Evolutionary conservation across 495 filamentous ascomycete genomes (phyloP), one percentile per base, ranked within the genome.

Genomic region (Aspergillus saccharolyticus): DNA sequence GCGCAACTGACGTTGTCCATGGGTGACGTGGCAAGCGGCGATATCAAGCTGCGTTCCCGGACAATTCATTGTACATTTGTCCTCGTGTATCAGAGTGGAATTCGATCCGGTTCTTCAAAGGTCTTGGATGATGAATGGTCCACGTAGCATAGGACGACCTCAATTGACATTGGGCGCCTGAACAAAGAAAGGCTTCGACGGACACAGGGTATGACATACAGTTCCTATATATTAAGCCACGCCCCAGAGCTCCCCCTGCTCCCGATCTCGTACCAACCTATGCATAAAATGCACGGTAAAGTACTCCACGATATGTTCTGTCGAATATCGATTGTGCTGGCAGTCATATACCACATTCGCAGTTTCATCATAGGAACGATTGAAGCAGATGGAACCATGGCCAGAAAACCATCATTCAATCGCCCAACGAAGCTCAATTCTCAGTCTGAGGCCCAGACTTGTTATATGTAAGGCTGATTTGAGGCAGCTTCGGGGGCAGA

Each of bases 11-110:
- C 62, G 67, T 63, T 65, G 63, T 61, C 65, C 61, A 56, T 42
- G 55, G 49, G 66, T 76, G 72, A 76, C 72, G 72, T 76, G 73
- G 70, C 73, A 72, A 61, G 63, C 63, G 58, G 57, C 55, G 62
- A 64, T 52, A 57, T 60, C 63, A 56, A 54, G 21, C 50, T 63
- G 62, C 70, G 52, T 55, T 57, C 53, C 53, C 58, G 54, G 61
- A 60, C 64, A 63, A 60, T 59, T 48, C 61, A 59, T 61, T 61
- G 50, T 43, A 60, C 62, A 57, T 60, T 60, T 61, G 56, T 53
- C 56, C 49, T 63, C 53, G 52, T 43, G 52, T 63, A 54, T 57
- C 64, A 56, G 54, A 28, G 43, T 33, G 49, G 44, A 56, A 67
- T 56, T 55, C 58, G 63, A 68, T 58, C 54, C 63, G 63, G 44